A percentile compares a stretch with the other conserved stretches of the same genome.
These are phyloP conservation scores for Stagonosporopsis tanaceti DNA, from an alignment of 2,329 filamentous ascomycete genomes.

Conservation along the genomic window DNA sequence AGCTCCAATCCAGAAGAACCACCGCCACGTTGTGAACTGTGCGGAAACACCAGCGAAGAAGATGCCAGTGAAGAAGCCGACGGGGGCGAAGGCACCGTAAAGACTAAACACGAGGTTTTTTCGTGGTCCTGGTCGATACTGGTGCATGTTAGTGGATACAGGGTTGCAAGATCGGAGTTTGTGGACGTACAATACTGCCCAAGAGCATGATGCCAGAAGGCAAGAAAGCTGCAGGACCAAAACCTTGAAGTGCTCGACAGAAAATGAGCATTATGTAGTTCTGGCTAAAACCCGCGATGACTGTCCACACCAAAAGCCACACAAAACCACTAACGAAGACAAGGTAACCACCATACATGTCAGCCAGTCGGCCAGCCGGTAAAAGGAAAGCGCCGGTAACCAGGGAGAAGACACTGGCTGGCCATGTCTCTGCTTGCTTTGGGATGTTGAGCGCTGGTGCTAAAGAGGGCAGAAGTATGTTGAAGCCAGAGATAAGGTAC, in stretches of 20 bases:
- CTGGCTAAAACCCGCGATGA: constrained; percentile 73
- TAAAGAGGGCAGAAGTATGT: constrained; percentile 71
- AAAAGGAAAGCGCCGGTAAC: constrained; percentile 49
- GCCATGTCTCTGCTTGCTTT: constrained; percentile 64
- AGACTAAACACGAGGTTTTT: constrained; percentile 73
- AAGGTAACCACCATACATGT: constrained; percentile 70
- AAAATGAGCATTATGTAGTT: constrained; percentile 75
- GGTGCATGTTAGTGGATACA: constrained; percentile 23
- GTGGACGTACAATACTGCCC: constrained; percentile 56
- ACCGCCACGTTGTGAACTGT: constrained; percentile 42
- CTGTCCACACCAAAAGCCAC: constrained; percentile 73
- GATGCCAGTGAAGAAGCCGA: constrained; percentile 55
- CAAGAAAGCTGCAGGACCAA: constrained; percentile 76
- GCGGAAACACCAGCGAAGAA: constrained; percentile 47
- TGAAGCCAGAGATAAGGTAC: constrained; percentile 80
- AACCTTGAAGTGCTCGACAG: constrained; percentile 76
- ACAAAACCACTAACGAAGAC: constrained; percentile 69
- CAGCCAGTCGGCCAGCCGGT: constrained; percentile 62
- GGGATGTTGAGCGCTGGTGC: constrained; percentile 70
- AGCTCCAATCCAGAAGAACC: constrained; percentile 47
- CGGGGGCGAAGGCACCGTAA: constrained; percentile 62
- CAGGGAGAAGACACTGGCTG: constrained; percentile 49
- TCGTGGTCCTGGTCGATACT: constrained; percentile 71
- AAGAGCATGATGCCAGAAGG: constrained; percentile 73
- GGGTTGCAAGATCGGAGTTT: background rate